Conservation (phyloP, 1,284 basidiomycete species). For the Ganoderma leucocontextum region DNA sequence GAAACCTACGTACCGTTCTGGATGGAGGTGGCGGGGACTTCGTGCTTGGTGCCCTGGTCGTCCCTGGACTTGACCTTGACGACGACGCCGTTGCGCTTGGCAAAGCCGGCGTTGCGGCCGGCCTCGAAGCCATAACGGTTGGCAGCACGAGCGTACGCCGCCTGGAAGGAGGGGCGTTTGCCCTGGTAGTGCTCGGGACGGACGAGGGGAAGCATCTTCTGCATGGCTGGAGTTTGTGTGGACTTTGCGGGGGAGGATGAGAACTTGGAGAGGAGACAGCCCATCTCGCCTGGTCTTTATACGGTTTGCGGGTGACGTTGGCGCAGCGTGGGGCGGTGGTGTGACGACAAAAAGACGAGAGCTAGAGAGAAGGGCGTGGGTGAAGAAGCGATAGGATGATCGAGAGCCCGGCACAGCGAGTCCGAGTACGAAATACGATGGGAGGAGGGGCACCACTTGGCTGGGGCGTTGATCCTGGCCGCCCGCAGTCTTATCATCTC, state of each 20-base stretch:
- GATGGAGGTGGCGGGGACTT: slow-evolving; percentile 46
- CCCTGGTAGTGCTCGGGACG: slow-evolving; percentile 38
- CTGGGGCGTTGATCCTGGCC: background rate
- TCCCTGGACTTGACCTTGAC: slow-evolving; percentile 40
- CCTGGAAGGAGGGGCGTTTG: slow-evolving; percentile 41
- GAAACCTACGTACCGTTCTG: slow-evolving; percentile 42
- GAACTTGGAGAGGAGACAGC: slow-evolving; percentile 30
- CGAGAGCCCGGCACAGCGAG: background rate
- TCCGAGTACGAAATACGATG: background rate
- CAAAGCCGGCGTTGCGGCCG: slow-evolving; percentile 42
- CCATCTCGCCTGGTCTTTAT: slow-evolving; percentile 22
- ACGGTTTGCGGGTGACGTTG: slow-evolving; percentile 1
- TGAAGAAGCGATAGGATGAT: slow-evolving; percentile 3
- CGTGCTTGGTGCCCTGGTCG: slow-evolving; percentile 41
- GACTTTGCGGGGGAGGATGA: slow-evolving; percentile 15
- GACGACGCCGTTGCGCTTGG: slow-evolving; percentile 41
- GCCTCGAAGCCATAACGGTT: slow-evolving; percentile 44
- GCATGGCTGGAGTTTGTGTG: slow-evolving; percentile 15
- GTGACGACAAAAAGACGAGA: slow-evolving; percentile 1
- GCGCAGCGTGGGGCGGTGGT: background rate
- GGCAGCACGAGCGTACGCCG: slow-evolving; percentile 46
- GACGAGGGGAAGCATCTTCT: slow-evolving; percentile 37
- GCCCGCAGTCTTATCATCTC: slow-evolving; percentile 15
- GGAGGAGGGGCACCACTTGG: background rate
- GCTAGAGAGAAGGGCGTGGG: background rate